Conservation (phyloP, 2,329 filamentous ascomycete species). For the Aureobasidium sp. region DNA sequence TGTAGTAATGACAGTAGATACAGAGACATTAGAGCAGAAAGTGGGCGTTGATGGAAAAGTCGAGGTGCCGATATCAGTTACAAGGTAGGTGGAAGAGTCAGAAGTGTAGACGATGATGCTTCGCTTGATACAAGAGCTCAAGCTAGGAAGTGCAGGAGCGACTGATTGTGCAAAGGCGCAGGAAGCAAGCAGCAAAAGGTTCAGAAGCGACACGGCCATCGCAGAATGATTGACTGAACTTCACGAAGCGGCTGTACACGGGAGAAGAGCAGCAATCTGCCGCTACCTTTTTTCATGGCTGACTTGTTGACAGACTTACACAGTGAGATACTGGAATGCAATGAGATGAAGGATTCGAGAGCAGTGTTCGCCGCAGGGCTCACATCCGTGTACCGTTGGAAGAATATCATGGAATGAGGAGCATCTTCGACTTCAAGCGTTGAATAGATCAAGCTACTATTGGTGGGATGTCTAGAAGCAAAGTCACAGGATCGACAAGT, state of each 20-base stretch:
- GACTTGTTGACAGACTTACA: background rate
- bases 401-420: background rate
- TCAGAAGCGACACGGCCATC: background rate
- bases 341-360: background rate
- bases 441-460: background rate
- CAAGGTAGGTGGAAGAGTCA: background rate
- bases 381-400: background rate
- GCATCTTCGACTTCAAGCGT: background rate
- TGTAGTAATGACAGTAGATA: background rate
- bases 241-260: background rate
- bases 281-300: background rate
- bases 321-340: background rate
- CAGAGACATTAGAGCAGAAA: background rate
- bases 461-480: background rate
- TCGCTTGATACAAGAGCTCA: background rate
- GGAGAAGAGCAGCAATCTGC: background rate
- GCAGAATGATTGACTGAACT: background rate
- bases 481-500: background rate
- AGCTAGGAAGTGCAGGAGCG: background rate
- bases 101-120: background rate
- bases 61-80: background rate
- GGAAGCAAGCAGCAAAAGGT: background rate
- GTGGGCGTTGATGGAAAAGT: background rate
- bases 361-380: background rate
- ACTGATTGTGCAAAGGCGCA: background rate